phyloP scores from a whole-genome alignment of 306 rosid species.

The Cajanus cajan region DNA sequence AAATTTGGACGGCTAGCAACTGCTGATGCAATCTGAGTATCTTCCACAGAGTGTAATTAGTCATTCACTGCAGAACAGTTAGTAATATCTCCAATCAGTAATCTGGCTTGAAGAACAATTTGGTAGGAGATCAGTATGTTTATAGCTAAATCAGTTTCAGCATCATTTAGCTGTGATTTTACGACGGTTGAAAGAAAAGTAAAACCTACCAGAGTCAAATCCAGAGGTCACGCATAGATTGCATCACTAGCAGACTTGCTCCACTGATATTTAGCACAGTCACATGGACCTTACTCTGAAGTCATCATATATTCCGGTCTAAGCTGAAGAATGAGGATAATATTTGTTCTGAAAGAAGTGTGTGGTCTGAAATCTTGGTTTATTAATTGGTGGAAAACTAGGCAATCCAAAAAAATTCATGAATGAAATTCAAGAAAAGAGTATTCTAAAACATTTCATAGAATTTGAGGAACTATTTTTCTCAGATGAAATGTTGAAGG shows the following conservation, averaged over 20 bases:
- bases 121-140: constrained; percentile 2
- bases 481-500: background rate
- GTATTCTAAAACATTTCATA: background rate
- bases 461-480: background rate
- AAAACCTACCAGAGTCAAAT: background rate
- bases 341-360: constrained; percentile 8
- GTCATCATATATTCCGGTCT: constrained; percentile 10
- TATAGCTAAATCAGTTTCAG: background rate
- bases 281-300: background rate
- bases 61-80: constrained; percentile 27
- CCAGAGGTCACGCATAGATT: background rate
- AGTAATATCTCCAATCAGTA: constrained; percentile 18
- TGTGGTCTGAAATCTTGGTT: background rate
- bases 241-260: background rate
- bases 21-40: constrained; percentile 19
- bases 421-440: background rate
- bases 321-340: constrained; percentile 16
- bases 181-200: constrained; percentile 2
- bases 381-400: background rate
- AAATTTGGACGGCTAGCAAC: constrained; percentile 4
- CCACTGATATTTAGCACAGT: background rate
- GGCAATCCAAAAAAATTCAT: background rate
- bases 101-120: constrained; percentile 11
- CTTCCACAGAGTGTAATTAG: constrained; percentile 11
- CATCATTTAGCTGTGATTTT: background rate